Percentiles rank a stretch among this genome's conserved stretches.
Evolutionary conservation across 1,139 yeast species (phyloP).

Genomic region (Kodamaea arcana): DNA sequence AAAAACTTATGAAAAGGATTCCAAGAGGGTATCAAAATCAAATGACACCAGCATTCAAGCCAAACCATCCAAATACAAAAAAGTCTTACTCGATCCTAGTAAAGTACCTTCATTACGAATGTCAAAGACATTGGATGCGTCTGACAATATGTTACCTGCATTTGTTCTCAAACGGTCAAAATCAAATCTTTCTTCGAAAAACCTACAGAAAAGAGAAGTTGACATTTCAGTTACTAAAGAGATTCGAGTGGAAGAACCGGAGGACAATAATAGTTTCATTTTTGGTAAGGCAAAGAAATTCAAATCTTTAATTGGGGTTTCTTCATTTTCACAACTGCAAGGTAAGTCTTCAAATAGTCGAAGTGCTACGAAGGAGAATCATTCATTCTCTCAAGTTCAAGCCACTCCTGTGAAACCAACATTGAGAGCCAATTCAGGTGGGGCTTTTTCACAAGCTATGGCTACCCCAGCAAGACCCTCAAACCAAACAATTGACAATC

Average conservation of each 20-base stretch:
- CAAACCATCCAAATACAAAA: conserved; percentile 16
- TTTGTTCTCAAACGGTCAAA: conserved; percentile 37
- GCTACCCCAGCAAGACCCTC: conserved; percentile 18
- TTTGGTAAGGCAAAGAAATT: conserved; percentile 27
- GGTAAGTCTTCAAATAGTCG: too few relatives aligned
- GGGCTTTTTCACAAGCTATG: too few relatives aligned
- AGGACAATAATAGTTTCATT: conserved; percentile 14
- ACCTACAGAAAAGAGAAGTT: conserved; percentile 44
- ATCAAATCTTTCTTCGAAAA: conserved; percentile 40
- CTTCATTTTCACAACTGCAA: too few relatives aligned
- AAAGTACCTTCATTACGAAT: conserved; percentile 17
- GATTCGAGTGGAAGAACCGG: conserved; percentile 1
- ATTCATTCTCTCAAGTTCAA: conserved; percentile 17
- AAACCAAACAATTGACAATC: conserved; percentile 4
- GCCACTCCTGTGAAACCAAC: conserved; percentile 26
- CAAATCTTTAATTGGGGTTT: conserved; percentile 13
- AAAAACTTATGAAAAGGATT: conserved; percentile 3
- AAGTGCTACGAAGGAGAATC: too few relatives aligned
- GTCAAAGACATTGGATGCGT: conserved; percentile 11
- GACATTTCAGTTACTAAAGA: conserved; percentile 29
- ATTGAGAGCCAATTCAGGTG: too few relatives aligned
- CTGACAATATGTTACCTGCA: conserved; percentile 27
- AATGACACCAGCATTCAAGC: neutral
- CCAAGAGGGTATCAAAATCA: conserved; percentile 6
- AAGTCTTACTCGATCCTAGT: conserved; percentile 14